These are phyloP conservation scores for Aquilaria yunnanensis DNA, from an alignment of 345 rosid species.

Conservation along the genomic window DNA sequence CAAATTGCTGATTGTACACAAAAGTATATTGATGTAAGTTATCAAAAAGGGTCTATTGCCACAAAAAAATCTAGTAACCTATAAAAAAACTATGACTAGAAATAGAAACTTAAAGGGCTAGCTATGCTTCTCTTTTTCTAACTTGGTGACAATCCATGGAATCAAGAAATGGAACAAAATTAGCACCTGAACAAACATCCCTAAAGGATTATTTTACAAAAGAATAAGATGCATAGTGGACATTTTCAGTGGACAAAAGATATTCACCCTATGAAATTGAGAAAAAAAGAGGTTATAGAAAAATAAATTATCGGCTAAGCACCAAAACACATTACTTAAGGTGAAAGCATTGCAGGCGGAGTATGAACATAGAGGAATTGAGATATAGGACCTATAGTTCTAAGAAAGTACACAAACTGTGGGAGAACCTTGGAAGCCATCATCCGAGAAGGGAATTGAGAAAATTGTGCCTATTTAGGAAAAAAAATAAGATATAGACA, in stretches of 20 bases:
- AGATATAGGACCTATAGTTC: conserved; percentile 69
- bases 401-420: conserved; percentile 78
- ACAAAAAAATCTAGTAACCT: neutral
- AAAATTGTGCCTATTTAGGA: conserved; percentile 67
- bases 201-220: neutral
- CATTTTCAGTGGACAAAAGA: too few relatives aligned
- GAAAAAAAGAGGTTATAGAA: neutral
- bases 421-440: conserved; percentile 73
- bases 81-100: too few relatives aligned
- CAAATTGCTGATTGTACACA: conserved; percentile 90
- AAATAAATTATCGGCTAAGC: neutral
- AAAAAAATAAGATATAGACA: neutral
- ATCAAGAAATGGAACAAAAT: too few relatives aligned
- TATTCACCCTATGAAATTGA: neutral
- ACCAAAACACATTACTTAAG: conserved; percentile 40
- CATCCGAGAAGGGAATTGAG: conserved; percentile 72
- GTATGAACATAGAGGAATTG: conserved; percentile 72
- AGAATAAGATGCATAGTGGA: neutral
- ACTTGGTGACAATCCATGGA: too few relatives aligned
- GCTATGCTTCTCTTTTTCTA: too few relatives aligned
- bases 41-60: neutral
- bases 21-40: conserved; percentile 50
- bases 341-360: conserved; percentile 76
- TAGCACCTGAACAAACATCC: neutral
- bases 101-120: too few relatives aligned